phyloP scores from a whole-genome alignment of 108 stramenopile species.

The Discostella pseudostelligera region DNA sequence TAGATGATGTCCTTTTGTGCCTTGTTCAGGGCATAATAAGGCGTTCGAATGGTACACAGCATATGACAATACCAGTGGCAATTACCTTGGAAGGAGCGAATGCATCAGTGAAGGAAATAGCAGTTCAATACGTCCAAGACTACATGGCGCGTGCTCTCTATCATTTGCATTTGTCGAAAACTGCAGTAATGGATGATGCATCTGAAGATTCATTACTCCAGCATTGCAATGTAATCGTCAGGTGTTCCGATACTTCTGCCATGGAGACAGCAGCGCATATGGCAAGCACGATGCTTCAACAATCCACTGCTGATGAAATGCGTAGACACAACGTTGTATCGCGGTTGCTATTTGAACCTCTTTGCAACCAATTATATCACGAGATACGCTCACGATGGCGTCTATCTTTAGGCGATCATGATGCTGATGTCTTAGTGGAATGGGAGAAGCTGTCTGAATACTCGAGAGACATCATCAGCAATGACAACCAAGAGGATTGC shows the following conservation, averaged over 20 bases:
- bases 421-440: neutral
- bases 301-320: constrained; percentile 3
- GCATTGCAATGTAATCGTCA: constrained; percentile 1
- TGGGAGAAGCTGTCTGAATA: constrained; percentile 4
- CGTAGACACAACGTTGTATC: constrained; percentile 13
- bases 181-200: neutral
- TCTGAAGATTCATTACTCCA: neutral
- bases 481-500: too few species aligned
- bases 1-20: neutral
- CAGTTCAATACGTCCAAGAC: neutral
- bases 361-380: constrained; percentile 7
- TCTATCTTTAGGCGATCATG: neutral
- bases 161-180: neutral
- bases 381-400: constrained; percentile 5
- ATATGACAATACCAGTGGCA: neutral
- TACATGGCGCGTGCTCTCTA: neutral
- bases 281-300: constrained; percentile 1
- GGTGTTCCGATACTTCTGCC: neutral
- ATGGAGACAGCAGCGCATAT: constrained; percentile 14
- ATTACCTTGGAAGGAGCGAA: neutral
- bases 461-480: neutral
- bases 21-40: neutral
- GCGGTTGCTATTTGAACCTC: constrained; percentile 16
- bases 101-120: neutral
- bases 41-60: neutral